These are phyloP conservation scores for Candida sojae DNA, from an alignment of 1,139 yeast species.

Conservation along the genomic window DNA sequence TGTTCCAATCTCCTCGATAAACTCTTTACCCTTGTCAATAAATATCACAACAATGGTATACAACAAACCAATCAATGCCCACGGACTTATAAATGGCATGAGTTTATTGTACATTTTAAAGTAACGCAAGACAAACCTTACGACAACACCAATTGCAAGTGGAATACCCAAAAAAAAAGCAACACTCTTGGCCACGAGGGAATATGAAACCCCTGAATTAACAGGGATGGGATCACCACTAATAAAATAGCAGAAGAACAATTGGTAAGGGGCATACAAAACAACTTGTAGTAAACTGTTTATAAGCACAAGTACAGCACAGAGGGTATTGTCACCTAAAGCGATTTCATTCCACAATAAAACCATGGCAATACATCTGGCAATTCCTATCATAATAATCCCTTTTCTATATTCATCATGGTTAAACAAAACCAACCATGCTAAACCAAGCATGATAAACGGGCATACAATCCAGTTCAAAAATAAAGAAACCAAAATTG, in stretches of 20 bases:
- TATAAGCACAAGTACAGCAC: constrained; percentile 54
- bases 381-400: constrained; percentile 59
- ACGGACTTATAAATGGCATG: constrained; percentile 46
- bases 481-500: constrained; percentile 40
- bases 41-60: constrained; percentile 56
- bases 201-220: constrained; percentile 28
- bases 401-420: constrained; percentile 53
- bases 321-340: constrained; percentile 51
- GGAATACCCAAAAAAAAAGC: constrained; percentile 60
- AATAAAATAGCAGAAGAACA: constrained; percentile 47
- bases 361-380: constrained; percentile 68
- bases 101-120: constrained; percentile 29
- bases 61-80: constrained; percentile 53
- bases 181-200: constrained; percentile 52
- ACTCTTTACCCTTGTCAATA: constrained; percentile 53
- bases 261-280: constrained; percentile 56
- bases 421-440: constrained; percentile 57
- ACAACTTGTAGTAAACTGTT: constrained; percentile 56
- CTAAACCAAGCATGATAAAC: constrained; percentile 55
- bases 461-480: constrained; percentile 63
- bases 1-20: constrained; percentile 49
- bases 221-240: constrained; percentile 19
- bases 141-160: constrained; percentile 44
- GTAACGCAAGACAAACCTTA: constrained; percentile 32
- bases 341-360: constrained; percentile 62